Evolutionary conservation across 495 filamentous ascomycete species (phyloP).

Genomic region (Hypoxylon cercidicola): DNA sequence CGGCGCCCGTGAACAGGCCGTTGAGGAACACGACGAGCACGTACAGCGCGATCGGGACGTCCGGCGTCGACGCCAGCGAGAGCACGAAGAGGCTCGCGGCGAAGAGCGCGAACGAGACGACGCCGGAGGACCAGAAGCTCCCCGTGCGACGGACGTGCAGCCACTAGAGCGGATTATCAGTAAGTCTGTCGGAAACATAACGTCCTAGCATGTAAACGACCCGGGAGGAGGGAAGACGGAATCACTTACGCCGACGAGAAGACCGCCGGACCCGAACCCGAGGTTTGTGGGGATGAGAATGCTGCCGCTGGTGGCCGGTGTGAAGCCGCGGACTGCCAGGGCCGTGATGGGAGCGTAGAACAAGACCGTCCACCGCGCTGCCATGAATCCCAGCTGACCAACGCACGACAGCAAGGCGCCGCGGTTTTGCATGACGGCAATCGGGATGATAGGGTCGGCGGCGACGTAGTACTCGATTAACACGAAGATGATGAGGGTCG

Average conservation of each 20-base stretch:
- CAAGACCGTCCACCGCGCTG: slow-evolving; percentile 78
- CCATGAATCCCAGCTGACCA: slow-evolving; percentile 76
- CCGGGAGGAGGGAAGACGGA: neutral
- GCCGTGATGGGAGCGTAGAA: slow-evolving; percentile 82
- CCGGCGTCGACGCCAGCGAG: slow-evolving; percentile 60
- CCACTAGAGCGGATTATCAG: slow-evolving; percentile 45
- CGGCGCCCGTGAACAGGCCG: slow-evolving; percentile 73
- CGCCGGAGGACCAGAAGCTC: slow-evolving; percentile 70
- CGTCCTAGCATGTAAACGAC: neutral
- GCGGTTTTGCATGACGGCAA: slow-evolving; percentile 68
- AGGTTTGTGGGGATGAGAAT: slow-evolving; percentile 80
- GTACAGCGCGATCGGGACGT: slow-evolving; percentile 58
- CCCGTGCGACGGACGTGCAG: slow-evolving; percentile 74
- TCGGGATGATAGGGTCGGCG: slow-evolving; percentile 74
- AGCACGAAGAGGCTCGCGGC: slow-evolving; percentile 61
- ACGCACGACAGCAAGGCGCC: slow-evolving; percentile 74
- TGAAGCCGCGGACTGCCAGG: slow-evolving; percentile 73
- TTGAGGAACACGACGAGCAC: slow-evolving; percentile 68
- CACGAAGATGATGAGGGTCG: slow-evolving; percentile 67
- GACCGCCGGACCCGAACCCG: slow-evolving; percentile 76
- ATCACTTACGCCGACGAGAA: slow-evolving; percentile 66
- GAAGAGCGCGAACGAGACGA: slow-evolving; percentile 66
- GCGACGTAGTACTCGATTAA: slow-evolving; percentile 67
- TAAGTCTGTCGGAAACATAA: neutral
- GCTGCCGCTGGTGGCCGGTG: slow-evolving; percentile 71